Percentiles rank a stretch among this genome's conserved stretches.
phyloP scores from a whole-genome alignment of 345 rosid genomes.

The Brassica carinata region DNA sequence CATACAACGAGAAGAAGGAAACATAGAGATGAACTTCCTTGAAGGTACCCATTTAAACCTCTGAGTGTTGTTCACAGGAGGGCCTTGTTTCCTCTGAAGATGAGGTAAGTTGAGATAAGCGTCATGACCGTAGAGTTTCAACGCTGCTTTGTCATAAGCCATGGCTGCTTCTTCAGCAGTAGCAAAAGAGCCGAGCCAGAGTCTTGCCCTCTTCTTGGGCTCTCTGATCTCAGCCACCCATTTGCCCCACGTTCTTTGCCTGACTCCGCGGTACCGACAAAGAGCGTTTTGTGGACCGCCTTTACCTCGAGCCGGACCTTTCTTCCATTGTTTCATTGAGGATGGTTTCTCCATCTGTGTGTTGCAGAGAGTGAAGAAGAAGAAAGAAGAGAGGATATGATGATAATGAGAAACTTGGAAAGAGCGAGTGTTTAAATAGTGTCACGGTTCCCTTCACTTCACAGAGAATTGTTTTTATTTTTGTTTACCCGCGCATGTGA shows the following conservation, averaged over 20 bases:
- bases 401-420: constrained; percentile 30
- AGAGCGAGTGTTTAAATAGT: constrained; percentile 51
- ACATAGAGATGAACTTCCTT: constrained; percentile 80
- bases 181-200: constrained; percentile 88
- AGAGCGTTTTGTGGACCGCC: constrained; percentile 91
- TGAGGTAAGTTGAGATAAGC: constrained; percentile 93
- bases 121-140: constrained; percentile 74
- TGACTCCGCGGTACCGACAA: constrained; percentile 81
- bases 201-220: constrained; percentile 85
- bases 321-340: constrained; percentile 82
- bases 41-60: constrained; percentile 83
- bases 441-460: constrained; percentile 56
- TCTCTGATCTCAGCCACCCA: constrained; percentile 98
- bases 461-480: constrained; percentile 26
- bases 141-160: constrained; percentile 90
- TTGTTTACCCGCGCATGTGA: constrained; percentile 50
- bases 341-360: constrained; percentile 47
- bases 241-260: constrained; percentile 98
- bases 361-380: constrained; percentile 14
- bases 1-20: constrained; percentile 79
- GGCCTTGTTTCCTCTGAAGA: constrained; percentile 45
- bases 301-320: constrained; percentile 90
- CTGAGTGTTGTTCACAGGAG: constrained; percentile 31
- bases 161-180: constrained; percentile 96
- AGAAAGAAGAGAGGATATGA: constrained; percentile 41